These are phyloP conservation scores for Salix purpurea DNA, from an alignment of 345 rosid species.

Conservation along the genomic window DNA sequence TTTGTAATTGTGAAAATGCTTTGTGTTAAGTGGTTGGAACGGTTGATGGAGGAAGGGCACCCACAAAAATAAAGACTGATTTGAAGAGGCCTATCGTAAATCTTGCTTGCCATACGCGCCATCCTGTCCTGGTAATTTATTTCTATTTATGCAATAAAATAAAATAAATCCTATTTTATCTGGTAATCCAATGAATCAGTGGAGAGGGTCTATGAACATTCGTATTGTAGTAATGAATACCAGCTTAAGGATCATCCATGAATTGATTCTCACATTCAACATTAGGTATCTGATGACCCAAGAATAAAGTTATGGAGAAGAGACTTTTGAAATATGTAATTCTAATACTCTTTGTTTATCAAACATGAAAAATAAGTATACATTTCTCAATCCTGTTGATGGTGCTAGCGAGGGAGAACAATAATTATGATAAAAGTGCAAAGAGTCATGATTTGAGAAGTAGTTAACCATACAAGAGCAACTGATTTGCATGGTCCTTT, in stretches of 20 bases:
- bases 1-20: slow-evolving; percentile 7
- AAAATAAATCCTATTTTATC: background rate
- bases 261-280: background rate
- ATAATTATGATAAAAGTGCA: background rate
- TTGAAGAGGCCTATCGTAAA: slow-evolving; percentile 89
- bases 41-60: slow-evolving; percentile 89
- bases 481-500: background rate
- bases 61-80: slow-evolving; percentile 93
- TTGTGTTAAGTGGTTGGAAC: slow-evolving; percentile 86
- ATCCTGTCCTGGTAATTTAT: slow-evolving; percentile 75
- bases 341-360: background rate
- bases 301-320: background rate
- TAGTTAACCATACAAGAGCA: background rate
- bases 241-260: background rate
- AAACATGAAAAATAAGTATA: no score
- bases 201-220: background rate
- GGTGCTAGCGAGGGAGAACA: background rate
- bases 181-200: background rate
- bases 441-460: background rate
- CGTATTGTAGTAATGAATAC: no score
- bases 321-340: background rate
- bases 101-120: slow-evolving; percentile 97
- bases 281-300: background rate
- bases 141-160: slow-evolving; percentile 5
- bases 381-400: background rate